These are phyloP conservation scores for Tulasnella sp. DNA, from an alignment of 768 basidiomycete genomes.

Conservation along the genomic window DNA sequence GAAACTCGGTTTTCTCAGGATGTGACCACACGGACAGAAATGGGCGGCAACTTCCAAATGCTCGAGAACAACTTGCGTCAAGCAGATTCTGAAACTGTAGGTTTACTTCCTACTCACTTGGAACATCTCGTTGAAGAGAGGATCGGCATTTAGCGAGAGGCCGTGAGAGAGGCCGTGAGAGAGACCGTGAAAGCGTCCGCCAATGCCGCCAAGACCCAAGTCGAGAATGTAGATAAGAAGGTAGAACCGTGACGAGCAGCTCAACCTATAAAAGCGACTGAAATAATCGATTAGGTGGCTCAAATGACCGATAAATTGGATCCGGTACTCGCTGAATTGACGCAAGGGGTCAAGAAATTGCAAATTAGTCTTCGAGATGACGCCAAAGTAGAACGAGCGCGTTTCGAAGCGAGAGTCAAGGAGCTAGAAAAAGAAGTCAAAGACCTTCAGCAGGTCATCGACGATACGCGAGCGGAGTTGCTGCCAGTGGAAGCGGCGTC, in stretches of 20 bases:
- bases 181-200: background rate
- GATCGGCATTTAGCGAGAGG: background rate
- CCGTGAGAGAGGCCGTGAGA: background rate
- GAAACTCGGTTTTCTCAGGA: background rate
- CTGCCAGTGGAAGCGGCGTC: background rate
- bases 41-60: too few relatives aligned
- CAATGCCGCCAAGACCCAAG: background rate
- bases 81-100: background rate
- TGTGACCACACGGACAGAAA: background rate
- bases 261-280: too few relatives aligned
- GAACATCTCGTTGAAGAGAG: background rate
- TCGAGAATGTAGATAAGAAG: background rate
- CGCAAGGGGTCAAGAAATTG: background rate
- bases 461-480: background rate
- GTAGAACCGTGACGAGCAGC: background rate
- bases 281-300: background rate
- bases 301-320: background rate
- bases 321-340: background rate
- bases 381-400: background rate
- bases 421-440: background rate
- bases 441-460: background rate
- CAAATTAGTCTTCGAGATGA: background rate
- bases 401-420: background rate
- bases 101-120: too few relatives aligned
- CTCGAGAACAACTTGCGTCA: background rate